Conservation (phyloP, 805 yeast species). For the Phaffomyces thermotolerans region DNA sequence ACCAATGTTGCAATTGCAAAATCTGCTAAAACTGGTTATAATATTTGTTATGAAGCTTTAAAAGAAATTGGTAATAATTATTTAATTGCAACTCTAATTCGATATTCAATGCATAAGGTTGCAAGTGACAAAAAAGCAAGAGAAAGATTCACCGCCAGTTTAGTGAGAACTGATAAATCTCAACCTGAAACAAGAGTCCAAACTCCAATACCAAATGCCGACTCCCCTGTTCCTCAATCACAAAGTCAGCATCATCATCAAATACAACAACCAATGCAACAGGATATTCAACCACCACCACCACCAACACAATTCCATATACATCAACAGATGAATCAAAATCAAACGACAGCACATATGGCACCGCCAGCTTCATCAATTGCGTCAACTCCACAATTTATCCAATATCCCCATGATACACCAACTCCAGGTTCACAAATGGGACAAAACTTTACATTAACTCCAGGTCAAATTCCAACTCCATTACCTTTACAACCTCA, state of each 20-base stretch:
- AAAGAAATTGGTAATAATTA: constrained; percentile 41
- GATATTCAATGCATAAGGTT: constrained; percentile 39
- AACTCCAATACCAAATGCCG: constrained; percentile 1
- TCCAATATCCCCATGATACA: neutral
- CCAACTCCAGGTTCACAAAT: constrained; percentile 5
- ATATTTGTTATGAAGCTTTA: constrained; percentile 27
- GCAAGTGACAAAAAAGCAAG: constrained; percentile 27
- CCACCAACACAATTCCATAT: neutral
- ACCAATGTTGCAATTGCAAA: constrained; percentile 27
- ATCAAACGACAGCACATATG: neutral
- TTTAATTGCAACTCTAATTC: constrained; percentile 45
- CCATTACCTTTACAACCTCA: constrained; percentile 4
- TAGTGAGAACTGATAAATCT: constrained; percentile 13
- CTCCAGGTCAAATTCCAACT: constrained; percentile 5
- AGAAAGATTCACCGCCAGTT: constrained; percentile 13
- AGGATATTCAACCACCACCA: neutral
- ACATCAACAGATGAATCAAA: neutral
- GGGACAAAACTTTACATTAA: constrained; percentile 4
- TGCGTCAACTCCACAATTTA: constrained; percentile 3
- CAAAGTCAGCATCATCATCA: neutral
- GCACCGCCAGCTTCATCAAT: neutral
- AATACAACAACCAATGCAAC: neutral
- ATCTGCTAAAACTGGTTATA: constrained; percentile 30
- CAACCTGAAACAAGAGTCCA: constrained; percentile 12
- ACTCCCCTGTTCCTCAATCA: neutral